phyloP scores from a whole-genome alignment of 371 early-diverging fungal genomes.

The Basidiobolus meristosporus region DNA sequence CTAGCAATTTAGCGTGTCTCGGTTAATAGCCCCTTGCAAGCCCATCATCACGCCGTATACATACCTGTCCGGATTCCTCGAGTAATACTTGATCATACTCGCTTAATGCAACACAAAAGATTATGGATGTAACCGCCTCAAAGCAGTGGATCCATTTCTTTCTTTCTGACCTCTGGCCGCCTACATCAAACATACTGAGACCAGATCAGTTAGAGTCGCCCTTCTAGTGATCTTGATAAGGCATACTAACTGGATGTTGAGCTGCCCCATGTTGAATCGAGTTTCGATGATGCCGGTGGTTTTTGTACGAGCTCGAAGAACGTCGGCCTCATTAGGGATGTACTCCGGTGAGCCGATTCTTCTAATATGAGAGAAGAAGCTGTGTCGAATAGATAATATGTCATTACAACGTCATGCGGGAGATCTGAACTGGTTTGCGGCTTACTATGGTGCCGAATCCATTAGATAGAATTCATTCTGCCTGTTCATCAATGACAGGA shows the following conservation, averaged over 20 bases:
- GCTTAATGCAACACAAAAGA: conserved; percentile 48
- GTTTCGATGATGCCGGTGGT: conserved; percentile 69
- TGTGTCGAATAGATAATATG: too few species aligned
- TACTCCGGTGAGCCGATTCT: conserved; percentile 32
- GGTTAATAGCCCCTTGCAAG: too few species aligned
- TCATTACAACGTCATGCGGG: too few species aligned
- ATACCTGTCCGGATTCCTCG: conserved; percentile 44
- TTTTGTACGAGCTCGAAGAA: conserved; percentile 59
- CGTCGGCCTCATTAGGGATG: conserved; percentile 44
- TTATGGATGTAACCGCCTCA: conserved; percentile 62
- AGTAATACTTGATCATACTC: conserved; percentile 62
- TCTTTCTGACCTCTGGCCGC: conserved; percentile 41
- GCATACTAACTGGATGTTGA: conserved; percentile 30
- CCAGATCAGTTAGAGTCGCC: neutral
- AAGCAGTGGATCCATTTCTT: conserved; percentile 88
- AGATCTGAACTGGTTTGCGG: conserved; percentile 1
- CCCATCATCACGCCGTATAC: too few species aligned
- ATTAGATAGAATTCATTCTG: conserved; percentile 57
- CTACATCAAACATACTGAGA: conserved; percentile 70
- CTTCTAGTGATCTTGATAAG: neutral
- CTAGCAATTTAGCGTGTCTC: too few species aligned
- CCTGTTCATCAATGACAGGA: conserved; percentile 26
- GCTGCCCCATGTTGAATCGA: conserved; percentile 37
- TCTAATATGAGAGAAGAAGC: conserved; percentile 28
- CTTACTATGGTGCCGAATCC: conserved; percentile 68